Evolutionary conservation across 2,329 filamentous ascomycete species (phyloP), one percentile per base, ranked within the genome.

Genomic region (Fusarium sp.): DNA sequence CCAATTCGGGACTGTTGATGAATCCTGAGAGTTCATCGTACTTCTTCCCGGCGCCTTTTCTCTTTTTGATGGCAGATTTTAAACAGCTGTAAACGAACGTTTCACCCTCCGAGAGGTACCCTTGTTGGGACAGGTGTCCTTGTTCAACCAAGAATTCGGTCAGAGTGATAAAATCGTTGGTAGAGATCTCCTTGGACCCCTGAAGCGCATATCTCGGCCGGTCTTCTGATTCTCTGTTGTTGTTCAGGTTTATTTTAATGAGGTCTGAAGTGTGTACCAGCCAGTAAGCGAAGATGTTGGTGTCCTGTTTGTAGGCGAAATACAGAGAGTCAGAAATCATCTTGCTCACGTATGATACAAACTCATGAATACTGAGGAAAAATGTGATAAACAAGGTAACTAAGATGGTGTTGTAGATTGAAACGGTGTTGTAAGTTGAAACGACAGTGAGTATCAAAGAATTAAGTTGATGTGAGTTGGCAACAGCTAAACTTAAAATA

Each of bases 381-480:
- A 3, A 4, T 37, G 3, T n/a, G 10, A n/a, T 2, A 37, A 7
- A n/a, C 0, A 0, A n/a, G 10, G 34, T n/a, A n/a, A n/a, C n/a
- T n/a, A n/a, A n/a, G n/a, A n/a, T n/a, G n/a, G n/a, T n/a, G n/a
- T n/a, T n/a, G n/a, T n/a, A 37, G 1, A 37, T 37, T 37, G 34
- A n/a, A 37, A 2, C 5, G 34, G 34, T 4, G 18, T 37, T 37
- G 34, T n/a, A n/a, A 37, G 4, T n/a, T n/a, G 34, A 37, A n/a
- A 7, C 34, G 34, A 37, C 34, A 37, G 34, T 12, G 34, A n/a
- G 16, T n/a, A n/a, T n/a, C 18, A 0, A 37, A 3, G 13, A 28
- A 28, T 7, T n/a, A 19, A 14, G 18, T 28, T 3, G 5, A 28
- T 1, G 16, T 21, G 14, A 39, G 6, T 26, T 39, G 23, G 34